Conservation (phyloP, 1,284 basidiomycete genomes). For the Ustilago tritici region DNA sequence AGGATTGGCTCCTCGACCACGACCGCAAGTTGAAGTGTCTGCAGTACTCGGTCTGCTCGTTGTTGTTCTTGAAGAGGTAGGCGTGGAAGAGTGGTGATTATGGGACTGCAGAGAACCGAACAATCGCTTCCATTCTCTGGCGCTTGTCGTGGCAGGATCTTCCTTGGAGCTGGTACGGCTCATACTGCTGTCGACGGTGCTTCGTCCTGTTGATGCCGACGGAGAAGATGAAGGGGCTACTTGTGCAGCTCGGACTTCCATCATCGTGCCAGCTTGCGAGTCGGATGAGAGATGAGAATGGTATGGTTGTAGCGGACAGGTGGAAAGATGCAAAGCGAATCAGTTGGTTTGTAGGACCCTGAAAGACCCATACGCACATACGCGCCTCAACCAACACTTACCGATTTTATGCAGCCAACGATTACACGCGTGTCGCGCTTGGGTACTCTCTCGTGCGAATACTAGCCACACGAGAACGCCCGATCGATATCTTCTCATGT, state of each 20-base stretch:
- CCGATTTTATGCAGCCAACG: conserved; percentile 14
- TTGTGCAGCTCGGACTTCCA: conserved; percentile 7
- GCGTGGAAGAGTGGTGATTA: background rate
- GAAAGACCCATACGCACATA: conserved; percentile 6
- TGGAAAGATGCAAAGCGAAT: conserved; percentile 3
- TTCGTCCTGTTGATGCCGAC: conserved; percentile 7
- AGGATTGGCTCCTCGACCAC: conserved; percentile 8
- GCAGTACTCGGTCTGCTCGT: background rate
- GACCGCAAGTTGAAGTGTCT: background rate
- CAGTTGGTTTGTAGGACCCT: conserved; percentile 20
- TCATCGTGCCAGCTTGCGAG: background rate
- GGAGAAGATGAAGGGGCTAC: background rate
- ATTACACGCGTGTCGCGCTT: background rate
- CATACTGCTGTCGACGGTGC: conserved; percentile 26
- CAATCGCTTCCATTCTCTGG: conserved; percentile 35
- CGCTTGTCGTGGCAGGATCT: conserved; percentile 11
- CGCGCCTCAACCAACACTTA: conserved; percentile 16
- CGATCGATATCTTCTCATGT: too few relatives aligned
- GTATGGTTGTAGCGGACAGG: background rate
- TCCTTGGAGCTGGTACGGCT: conserved; percentile 21
- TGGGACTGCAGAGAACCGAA: conserved; percentile 25
- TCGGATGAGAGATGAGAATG: background rate
- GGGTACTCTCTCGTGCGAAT: background rate
- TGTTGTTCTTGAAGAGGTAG: background rate
- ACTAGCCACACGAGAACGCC: too few relatives aligned